Evolutionary conservation across 2,329 filamentous ascomycete genomes (phyloP).

Genomic region (Calonectria leucothoes): DNA sequence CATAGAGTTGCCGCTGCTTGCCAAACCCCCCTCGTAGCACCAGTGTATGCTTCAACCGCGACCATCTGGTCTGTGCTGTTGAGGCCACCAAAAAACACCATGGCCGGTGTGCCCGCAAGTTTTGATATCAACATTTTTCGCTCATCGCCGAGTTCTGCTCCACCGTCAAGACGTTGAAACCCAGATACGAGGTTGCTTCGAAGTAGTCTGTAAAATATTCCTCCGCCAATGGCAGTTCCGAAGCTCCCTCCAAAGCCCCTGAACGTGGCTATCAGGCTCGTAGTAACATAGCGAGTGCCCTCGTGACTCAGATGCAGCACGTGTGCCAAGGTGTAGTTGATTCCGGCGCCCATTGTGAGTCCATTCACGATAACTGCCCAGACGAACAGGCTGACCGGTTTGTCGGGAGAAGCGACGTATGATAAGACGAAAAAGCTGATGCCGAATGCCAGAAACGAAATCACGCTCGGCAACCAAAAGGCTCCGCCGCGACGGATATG

Average conservation of each 20-base stretch:
- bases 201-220: slow-evolving; percentile 76
- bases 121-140: slow-evolving; percentile 56
- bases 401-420: slow-evolving; percentile 62
- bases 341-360: slow-evolving; percentile 74
- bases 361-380: slow-evolving; percentile 76
- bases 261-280: slow-evolving; percentile 82
- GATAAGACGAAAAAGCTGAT: slow-evolving; percentile 69
- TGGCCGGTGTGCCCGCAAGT: slow-evolving; percentile 63
- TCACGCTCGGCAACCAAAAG: slow-evolving; percentile 75
- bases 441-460: slow-evolving; percentile 72
- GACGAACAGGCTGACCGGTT: slow-evolving; percentile 66
- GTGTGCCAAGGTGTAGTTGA: slow-evolving; percentile 88
- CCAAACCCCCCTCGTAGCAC: slow-evolving; percentile 59
- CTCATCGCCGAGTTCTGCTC: slow-evolving; percentile 44
- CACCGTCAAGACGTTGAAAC: slow-evolving; percentile 63
- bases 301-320: slow-evolving; percentile 77
- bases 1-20: slow-evolving; percentile 57
- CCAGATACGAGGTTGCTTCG: slow-evolving; percentile 64
- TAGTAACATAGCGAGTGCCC: slow-evolving; percentile 79
- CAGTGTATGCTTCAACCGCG: slow-evolving; percentile 61
- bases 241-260: slow-evolving; percentile 86
- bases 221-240: slow-evolving; percentile 82
- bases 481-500: slow-evolving; percentile 80
- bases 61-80: slow-evolving; percentile 54
- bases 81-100: slow-evolving; percentile 59